These are phyloP conservation scores for Aureobasidium pullulans DNA, from an alignment of 2,329 filamentous ascomycete species.

Conservation along the genomic window DNA sequence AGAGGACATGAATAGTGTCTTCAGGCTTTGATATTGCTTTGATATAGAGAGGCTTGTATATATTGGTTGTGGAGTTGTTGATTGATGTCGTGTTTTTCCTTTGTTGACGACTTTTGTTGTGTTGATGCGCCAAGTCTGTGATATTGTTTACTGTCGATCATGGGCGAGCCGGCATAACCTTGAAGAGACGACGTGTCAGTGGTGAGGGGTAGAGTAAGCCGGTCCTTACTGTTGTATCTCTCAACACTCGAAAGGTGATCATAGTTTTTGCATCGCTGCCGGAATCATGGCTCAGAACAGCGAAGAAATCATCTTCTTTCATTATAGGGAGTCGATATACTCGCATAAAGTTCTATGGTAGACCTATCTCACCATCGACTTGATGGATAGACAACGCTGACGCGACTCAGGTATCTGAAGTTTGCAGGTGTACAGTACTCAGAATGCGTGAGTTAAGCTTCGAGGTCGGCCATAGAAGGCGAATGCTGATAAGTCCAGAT, in stretches of 20 bases:
- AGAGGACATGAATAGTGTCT: neutral
- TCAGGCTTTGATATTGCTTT: neutral
- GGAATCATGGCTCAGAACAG: slow-evolving; percentile 25
- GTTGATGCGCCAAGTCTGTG: neutral
- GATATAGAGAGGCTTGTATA: neutral
- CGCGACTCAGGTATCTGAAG: slow-evolving; percentile 44
- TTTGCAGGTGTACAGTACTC: slow-evolving; percentile 58
- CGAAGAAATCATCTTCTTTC: slow-evolving; percentile 51
- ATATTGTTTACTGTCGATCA: slow-evolving; percentile 3
- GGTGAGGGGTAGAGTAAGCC: neutral
- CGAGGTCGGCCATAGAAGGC: neutral
- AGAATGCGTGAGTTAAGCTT: slow-evolving; percentile 49
- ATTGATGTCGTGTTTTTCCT: neutral
- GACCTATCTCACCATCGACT: neutral
- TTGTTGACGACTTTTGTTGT: neutral
- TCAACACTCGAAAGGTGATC: neutral
- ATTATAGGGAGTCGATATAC: slow-evolving; percentile 60
- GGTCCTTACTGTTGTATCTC: neutral
- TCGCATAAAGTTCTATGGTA: slow-evolving; percentile 54
- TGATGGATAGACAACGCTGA: neutral
- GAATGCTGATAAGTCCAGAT: neutral
- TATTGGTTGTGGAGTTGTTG: neutral
- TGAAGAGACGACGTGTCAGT: neutral
- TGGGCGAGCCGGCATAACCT: neutral
- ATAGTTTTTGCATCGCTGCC: neutral